Evolutionary conservation across 2,329 filamentous ascomycete species (phyloP).

Genomic region (Alternaria gaisen): DNA sequence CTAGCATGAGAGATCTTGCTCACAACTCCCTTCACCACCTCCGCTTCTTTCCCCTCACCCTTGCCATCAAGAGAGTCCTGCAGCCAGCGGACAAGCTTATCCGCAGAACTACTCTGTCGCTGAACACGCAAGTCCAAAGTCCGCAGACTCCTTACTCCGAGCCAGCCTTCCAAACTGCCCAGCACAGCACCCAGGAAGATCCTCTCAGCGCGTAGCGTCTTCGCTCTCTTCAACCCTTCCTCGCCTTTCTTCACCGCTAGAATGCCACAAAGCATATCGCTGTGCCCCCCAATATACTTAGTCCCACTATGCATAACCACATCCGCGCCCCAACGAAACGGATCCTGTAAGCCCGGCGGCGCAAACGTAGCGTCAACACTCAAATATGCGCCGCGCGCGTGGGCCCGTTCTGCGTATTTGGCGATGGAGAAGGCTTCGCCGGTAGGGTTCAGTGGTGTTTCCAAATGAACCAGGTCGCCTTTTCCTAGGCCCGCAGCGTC

Average conservation of each 20-base stretch:
- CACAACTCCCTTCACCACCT: slow-evolving; percentile 64
- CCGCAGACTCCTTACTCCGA: slow-evolving; percentile 84
- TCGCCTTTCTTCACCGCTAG: slow-evolving; percentile 66
- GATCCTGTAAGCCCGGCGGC: slow-evolving; percentile 87
- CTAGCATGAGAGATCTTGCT: slow-evolving; percentile 77
- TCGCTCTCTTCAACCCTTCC: slow-evolving; percentile 42
- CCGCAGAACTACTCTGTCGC: slow-evolving; percentile 77
- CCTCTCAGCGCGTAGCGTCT: slow-evolving; percentile 71
- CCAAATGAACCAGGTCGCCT: slow-evolving; percentile 88
- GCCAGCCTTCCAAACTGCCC: slow-evolving; percentile 90
- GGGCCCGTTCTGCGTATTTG: slow-evolving; percentile 76
- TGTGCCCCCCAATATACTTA: slow-evolving; percentile 96
- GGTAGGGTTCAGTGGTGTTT: slow-evolving; percentile 92
- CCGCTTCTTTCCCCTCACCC: slow-evolving; percentile 48
- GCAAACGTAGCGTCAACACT: slow-evolving; percentile 93
- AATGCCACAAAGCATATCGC: slow-evolving; percentile 89
- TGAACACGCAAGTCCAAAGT: slow-evolving; percentile 85
- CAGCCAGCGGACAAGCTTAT: slow-evolving; percentile 76
- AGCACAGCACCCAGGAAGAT: slow-evolving; percentile 83
- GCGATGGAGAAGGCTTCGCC: slow-evolving; percentile 80
- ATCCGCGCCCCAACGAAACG: slow-evolving; percentile 83
- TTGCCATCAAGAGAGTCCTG: slow-evolving; percentile 57
- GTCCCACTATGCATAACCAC: slow-evolving; percentile 91
- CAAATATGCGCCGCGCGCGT: slow-evolving; percentile 75
- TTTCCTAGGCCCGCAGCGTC: slow-evolving; percentile 70